A percentile compares a stretch with the other conserved stretches of the same genome.
Conservation (phyloP, 208 protist genomes). For the Naegleria gruberi region DNA sequence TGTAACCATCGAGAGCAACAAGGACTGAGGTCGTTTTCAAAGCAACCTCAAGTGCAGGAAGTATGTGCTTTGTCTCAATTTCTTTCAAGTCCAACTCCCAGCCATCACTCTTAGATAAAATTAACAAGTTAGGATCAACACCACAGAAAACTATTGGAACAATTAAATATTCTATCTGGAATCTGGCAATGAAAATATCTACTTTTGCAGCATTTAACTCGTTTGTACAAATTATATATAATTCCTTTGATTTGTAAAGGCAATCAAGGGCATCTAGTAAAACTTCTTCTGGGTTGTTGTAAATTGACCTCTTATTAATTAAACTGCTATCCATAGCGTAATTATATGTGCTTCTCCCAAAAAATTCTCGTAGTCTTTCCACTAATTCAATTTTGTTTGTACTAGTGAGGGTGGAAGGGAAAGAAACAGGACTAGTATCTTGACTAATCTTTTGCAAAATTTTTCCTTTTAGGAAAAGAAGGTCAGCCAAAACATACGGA, state of each 20-base stretch:
- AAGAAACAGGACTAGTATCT: not conserved
- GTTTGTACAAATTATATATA: not conserved
- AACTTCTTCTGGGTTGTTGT: not conserved
- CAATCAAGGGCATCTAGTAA: not conserved
- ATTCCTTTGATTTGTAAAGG: not conserved
- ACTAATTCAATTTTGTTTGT: not conserved
- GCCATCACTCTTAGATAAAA: not conserved
- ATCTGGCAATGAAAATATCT: not conserved
- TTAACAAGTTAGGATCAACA: not conserved
- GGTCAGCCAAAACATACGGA: not conserved
- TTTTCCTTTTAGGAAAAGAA: slow-evolving; percentile 6
- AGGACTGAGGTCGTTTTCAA: not conserved
- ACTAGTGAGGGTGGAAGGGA: not conserved
- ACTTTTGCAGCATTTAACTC: not conserved
- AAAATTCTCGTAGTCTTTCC: not conserved
- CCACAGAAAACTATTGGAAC: not conserved
- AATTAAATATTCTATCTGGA: not conserved
- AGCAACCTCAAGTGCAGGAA: not conserved
- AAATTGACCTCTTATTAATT: not conserved
- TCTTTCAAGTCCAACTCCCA: not conserved
- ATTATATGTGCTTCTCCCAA: not conserved
- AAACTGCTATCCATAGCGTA: not conserved
- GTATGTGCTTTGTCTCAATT: not conserved
- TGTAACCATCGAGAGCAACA: not conserved
- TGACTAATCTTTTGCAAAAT: slow-evolving; percentile 2